Base-by-base conservation (phyloP, 768 basidiomycete genomes). In the Suillus subalutaceus region DNA sequence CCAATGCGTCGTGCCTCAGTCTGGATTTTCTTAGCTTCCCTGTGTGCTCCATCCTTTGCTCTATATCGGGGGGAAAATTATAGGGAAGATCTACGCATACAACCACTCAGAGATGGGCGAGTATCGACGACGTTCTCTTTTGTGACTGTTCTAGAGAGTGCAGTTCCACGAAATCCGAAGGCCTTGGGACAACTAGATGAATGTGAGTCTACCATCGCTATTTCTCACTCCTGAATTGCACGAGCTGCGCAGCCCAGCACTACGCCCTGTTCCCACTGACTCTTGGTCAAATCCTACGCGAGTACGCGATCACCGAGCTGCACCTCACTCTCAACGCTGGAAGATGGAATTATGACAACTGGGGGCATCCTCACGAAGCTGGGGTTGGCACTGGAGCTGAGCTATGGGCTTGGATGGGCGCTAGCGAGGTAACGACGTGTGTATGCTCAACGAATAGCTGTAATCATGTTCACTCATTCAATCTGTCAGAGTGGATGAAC, bases 321-420 rank as follows among this genome's bases (percentile, higher is more conserved):
- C 93, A 96, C 72, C 86, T 99, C 8, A 90, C 91, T 12, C 83
- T 99, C 46, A 97, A 96, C 63, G 90, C 96, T 15, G 97, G 97
- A 23, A 91, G 89, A 70, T 98, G 97, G 97, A 85, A 92, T 73
- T 94, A 94, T 69, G 85, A 87, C 52, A 79, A 84, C 32, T 96
- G 94, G 92, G 93, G 92, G 1, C 86, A 89, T 68, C 94, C 96
- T 0, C 84, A 88, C 37, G 90, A 92, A 68, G 79, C 84, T 6
- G 88, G 87, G 4, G 91, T 95, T 1, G 91, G 91, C 3, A 88
- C 91, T 0, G 96, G 96, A 3, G 96, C 93, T 9, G 93, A 96
- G 74, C 80, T 98, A 7, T 92, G 91, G 90, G 93, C 90, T 12
- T 97, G 95, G 94, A 89, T 97, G 83, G 90, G 85, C n/a, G 88